Evolutionary conservation across 73 alveolate species (phyloP).

Genomic region (Paramecium sexaurelia): DNA sequence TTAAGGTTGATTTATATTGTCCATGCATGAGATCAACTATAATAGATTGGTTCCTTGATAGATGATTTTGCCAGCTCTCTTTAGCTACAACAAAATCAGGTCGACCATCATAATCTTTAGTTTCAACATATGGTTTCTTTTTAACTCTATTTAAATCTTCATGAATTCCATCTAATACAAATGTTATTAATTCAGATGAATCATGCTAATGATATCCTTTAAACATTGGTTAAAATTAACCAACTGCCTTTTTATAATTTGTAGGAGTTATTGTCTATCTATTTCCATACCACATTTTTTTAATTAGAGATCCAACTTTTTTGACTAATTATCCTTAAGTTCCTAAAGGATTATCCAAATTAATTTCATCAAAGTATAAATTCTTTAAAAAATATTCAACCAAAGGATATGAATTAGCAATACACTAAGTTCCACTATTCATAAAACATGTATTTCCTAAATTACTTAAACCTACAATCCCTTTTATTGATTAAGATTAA

Average conservation of each 20-base stretch:
- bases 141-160: conserved; percentile 95
- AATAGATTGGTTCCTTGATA: conserved; percentile 90
- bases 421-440: conserved; percentile 96
- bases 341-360: conserved; percentile 91
- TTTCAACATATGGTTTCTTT: conserved; percentile 87
- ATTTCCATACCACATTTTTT: conserved; percentile 65
- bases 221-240: conserved; percentile 61
- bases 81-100: conserved; percentile 89
- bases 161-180: conserved; percentile 92
- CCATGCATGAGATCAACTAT: conserved; percentile 97
- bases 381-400: conserved; percentile 85
- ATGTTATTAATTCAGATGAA: conserved; percentile 83
- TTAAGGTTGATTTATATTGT: conserved; percentile 87
- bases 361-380: conserved; percentile 79
- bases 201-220: conserved; percentile 61
- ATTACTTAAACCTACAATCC: conserved; percentile 91
- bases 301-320: conserved; percentile 44
- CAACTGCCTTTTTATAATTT: conserved; percentile 52
- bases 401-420: conserved; percentile 86
- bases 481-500: conserved; percentile 54
- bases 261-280: conserved; percentile 26
- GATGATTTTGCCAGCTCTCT: conserved; percentile 90
- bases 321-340: conserved; percentile 82
- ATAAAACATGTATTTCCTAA: conserved; percentile 99
- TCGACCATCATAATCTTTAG: conserved; percentile 74